Conservation (phyloP, 176 grass and related monocot genomes). For the Carex scoparia region DNA sequence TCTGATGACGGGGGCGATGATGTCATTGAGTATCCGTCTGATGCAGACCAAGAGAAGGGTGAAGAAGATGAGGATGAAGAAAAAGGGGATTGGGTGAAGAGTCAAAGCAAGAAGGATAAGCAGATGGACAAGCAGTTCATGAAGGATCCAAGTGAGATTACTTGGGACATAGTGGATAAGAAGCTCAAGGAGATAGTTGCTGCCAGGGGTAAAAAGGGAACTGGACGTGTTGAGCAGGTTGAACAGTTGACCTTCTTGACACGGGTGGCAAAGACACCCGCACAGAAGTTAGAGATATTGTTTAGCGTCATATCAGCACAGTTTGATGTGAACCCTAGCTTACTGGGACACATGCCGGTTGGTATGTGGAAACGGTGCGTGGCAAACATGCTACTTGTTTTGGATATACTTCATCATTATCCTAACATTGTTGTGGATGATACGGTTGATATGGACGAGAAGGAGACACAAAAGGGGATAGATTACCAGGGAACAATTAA, state of each 20-base stretch:
- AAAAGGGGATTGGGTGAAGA: constrained; percentile 41
- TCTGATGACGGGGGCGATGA: constrained; percentile 35
- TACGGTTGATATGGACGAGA: constrained; percentile 59
- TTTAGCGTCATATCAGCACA: constrained; percentile 90
- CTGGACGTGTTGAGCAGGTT: constrained; percentile 85
- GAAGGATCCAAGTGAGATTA: constrained; percentile 94
- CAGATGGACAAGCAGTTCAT: constrained; percentile 75
- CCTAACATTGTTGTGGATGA: constrained; percentile 88
- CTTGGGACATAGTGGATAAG: constrained; percentile 89
- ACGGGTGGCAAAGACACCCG: constrained; percentile 83
- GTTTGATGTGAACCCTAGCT: constrained; percentile 96
- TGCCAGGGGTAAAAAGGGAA: constrained; percentile 88
- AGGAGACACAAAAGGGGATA: constrained; percentile 70
- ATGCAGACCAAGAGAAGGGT: constrained; percentile 41
- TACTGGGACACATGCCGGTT: constrained; percentile 92
- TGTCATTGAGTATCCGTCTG: constrained; percentile 55
- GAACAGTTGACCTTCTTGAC: constrained; percentile 92
- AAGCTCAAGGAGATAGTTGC: constrained; percentile 90
- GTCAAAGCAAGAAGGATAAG: constrained; percentile 59
- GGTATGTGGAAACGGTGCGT: constrained; percentile 93
- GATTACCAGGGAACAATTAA: constrained; percentile 63
- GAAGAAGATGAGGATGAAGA: constrained; percentile 25
- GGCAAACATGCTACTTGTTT: constrained; percentile 73
- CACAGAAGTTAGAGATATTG: constrained; percentile 89
- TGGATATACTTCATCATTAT: constrained; percentile 89